phyloP scores from a whole-genome alignment of 352 stramenopile species.

The Hyaloperonospora arabidopsidis region DNA sequence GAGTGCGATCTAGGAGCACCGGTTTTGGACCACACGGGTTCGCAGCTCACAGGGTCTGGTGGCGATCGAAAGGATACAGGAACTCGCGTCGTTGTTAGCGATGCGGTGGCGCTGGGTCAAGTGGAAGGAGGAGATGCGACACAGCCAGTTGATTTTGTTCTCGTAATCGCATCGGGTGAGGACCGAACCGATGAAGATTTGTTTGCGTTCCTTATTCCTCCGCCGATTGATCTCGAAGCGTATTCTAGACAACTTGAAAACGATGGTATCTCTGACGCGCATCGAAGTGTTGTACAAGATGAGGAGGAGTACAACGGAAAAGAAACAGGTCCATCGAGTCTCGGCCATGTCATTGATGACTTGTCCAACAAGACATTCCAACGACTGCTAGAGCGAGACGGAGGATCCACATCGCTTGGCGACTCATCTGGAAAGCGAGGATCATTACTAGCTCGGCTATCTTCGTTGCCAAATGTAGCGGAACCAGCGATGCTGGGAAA shows the following conservation, averaged over 20 bases:
- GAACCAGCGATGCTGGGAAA: slow-evolving; percentile 53
- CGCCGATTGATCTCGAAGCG: slow-evolving; percentile 73
- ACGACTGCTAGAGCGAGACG: slow-evolving; percentile 32
- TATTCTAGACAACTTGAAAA: slow-evolving; percentile 74
- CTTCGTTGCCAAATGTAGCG: slow-evolving; percentile 30
- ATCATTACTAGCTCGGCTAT: slow-evolving; percentile 27
- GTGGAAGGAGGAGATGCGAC: slow-evolving; percentile 24
- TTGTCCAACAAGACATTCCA: slow-evolving; percentile 45
- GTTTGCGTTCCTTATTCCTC: slow-evolving; percentile 67
- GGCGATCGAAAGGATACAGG: slow-evolving; percentile 21
- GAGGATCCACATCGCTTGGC: slow-evolving; percentile 17
- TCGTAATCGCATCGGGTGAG: slow-evolving; percentile 79
- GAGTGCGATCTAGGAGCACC: slow-evolving; percentile 10
- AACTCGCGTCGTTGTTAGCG: slow-evolving; percentile 8
- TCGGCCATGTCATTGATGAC: slow-evolving; percentile 22
- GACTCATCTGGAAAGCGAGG: slow-evolving; percentile 10
- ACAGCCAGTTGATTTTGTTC: slow-evolving; percentile 62
- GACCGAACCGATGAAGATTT: slow-evolving; percentile 80
- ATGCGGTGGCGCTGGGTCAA: slow-evolving; percentile 7
- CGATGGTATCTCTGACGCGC: slow-evolving; percentile 30
- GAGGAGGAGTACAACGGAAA: slow-evolving; percentile 9
- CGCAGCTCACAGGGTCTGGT: slow-evolving; percentile 7
- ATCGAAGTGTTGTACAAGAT: slow-evolving; percentile 23
- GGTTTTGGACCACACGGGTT: slow-evolving; percentile 9
- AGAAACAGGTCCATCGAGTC: slow-evolving; percentile 21